A percentile compares a stretch with the other conserved stretches of the same genome.
Evolutionary conservation across 495 filamentous ascomycete genomes (phyloP).

Genomic region (Penicillium tannophilum): DNA sequence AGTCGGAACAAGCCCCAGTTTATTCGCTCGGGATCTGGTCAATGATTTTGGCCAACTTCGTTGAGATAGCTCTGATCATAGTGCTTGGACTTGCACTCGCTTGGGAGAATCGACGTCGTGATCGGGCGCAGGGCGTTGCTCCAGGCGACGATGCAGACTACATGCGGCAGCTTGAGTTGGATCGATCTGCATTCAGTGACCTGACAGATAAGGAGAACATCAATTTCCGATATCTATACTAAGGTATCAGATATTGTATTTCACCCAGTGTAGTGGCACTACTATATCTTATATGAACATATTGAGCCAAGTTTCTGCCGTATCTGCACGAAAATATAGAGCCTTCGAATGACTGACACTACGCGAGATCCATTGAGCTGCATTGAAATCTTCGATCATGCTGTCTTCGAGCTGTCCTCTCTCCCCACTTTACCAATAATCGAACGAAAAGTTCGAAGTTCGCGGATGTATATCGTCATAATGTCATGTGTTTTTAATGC

Average conservation of each 20-base stretch:
- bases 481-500: background rate
- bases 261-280: too few relatives aligned
- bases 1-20: conserved; percentile 45
- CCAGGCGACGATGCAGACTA: conserved; percentile 30
- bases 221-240: conserved; percentile 39
- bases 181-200: conserved; percentile 55
- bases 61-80: conserved; percentile 45
- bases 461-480: background rate
- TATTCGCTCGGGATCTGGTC: conserved; percentile 57
- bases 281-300: too few relatives aligned
- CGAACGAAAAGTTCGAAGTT: too few relatives aligned
- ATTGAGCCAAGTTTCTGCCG: too few relatives aligned
- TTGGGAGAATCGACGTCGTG: conserved; percentile 52
- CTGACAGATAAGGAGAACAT: conserved; percentile 57
- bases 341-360: too few relatives aligned
- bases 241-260: too few relatives aligned
- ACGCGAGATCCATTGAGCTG: too few relatives aligned
- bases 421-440: too few relatives aligned
- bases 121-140: conserved; percentile 35
- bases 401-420: too few relatives aligned
- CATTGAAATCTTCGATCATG: too few relatives aligned
- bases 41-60: conserved; percentile 50
- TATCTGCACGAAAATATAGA: too few relatives aligned
- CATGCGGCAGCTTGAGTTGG: conserved; percentile 33
- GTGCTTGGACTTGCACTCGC: conserved; percentile 39